Base-by-base conservation (phyloP, 2,329 filamentous ascomycete genomes). In the Aspergillus hortae region DNA sequence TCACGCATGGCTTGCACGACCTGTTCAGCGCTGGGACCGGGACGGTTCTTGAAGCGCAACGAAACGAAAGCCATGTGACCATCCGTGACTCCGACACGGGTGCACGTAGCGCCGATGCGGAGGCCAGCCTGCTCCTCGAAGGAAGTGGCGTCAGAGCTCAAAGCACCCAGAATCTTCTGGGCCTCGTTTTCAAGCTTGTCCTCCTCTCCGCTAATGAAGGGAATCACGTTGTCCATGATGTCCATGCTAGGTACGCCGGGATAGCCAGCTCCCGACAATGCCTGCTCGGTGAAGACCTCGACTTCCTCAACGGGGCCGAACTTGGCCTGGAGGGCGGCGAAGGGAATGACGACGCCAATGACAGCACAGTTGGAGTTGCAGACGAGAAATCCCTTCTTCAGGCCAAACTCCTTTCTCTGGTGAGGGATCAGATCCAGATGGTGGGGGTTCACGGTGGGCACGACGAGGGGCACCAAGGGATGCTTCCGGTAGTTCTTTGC, bases 311-410 rank as follows among this genome's bases (percentile, higher is more conserved):
- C 78, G n/a, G 87, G 85, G 42, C 92, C 94, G 65, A 97, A 96
- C 63, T 83, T 85, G 48, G 86, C 83, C 71, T 95, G 89, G 33
- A 97, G 83, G 14, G 92, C 92, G 10, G 91, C 91, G 67, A 96
- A 92, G 21, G 94, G 94, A 57, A 96, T 95, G 55, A 96, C 92
- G 53, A 97, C 84, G 44, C 92, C 92, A 64, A 97, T 96, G 66
- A 96, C 92, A 51, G 92, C 92, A 76, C 94, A 99, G 77, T 97
- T 97, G 59, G 90, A 95, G 78, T 97, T 97, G 82, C 92, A 97
- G 55, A 96, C 90, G 35, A 97, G 77, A 77, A 97, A 96, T 21
- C 94, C 94, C 74, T 89, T 91, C 56, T 87, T 78, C 42, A 96
- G 79, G 25, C 78, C 77, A 70, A 88, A 83, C 41, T 88, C 80